Evolutionary conservation across 768 basidiomycete species (phyloP), one percentile per base, ranked within the genome.

Genomic region (Tricholomella constricta): DNA sequence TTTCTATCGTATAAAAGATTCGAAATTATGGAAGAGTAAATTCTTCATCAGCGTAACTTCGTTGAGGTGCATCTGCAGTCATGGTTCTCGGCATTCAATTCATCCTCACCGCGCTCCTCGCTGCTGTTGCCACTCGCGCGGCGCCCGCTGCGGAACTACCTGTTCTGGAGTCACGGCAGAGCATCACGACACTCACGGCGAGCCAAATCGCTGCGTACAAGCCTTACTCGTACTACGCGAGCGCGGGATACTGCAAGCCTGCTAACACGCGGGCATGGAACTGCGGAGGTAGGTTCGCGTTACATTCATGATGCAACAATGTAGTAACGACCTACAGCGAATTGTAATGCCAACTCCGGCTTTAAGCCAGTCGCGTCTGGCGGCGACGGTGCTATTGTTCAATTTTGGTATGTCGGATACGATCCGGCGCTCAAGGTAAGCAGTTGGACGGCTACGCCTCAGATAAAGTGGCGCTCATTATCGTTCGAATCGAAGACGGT

Each of bases 341-440:
- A 79, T 59, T 83, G 81, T 58, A 40, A 69, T 1, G 78, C 75
- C 8, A 81, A 78, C 55, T 59, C 78, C 9, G 48, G 56, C 35
- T 83, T 83, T 52, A 38, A 68, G 27, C 77, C 81, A 0, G 67
- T 75, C 22, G 29, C 72, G 40, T 69, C 72, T 22, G 80, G 80
- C 7, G 81, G 81, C 0, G 71, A 82, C 55, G 78, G 77, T 6
- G 57, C 71, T 22, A 60, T 29, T 7, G 59, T 70, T 14, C 79
- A 81, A 57, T 74, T 69, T 42, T 81, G 80, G 65, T 67, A 58
- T 55, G 65, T 66, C 15, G 63, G 65, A 8, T 63, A 57, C 27
- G 65, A 66, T 50, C 53, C 58, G 5, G 31, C 50, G 0, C 46
- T 60, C 10, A 12, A 55, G 59, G 61, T 62, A 10, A 52, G 55